Evolutionary conservation across 2,329 filamentous ascomycete genomes (phyloP), one percentile per base, ranked within the genome.

Genomic region (Calonectria naviculata): DNA sequence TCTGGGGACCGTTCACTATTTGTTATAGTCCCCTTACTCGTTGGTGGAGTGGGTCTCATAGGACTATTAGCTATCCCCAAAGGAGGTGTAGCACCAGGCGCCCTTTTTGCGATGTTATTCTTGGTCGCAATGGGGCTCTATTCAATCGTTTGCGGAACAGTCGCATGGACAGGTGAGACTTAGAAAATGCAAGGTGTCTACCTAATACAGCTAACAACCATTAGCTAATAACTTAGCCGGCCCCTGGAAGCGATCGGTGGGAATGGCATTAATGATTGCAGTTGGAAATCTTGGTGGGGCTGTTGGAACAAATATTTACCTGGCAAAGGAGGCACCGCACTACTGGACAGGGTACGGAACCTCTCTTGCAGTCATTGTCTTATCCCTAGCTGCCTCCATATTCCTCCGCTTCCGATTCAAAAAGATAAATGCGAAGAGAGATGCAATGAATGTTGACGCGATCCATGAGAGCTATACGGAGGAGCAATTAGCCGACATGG

Each of bases 231-330:
- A 64, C n/a, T 31, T 64, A 5, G 61, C 44, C 13, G 61, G 61
- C 5, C 31, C 61, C 13, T 36, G 42, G 28, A 64, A 64, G 7
- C 29, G 44, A 9, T 34, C 61, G 3, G 42, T 49, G 5, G 61
- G 61, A 10, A 64, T 64, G 29, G 61, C 44, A 52, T 36, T 38
- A n/a, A 64, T 52, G 42, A 64, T 64, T 28, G 61, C 42, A 7
- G 19, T 49, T 21, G 61, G 42, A 3, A 64, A 64, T 52, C 24
- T 52, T 17, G 61, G 61, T 38, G 44, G 61, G n/a, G 31, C 31
- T 38, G 21, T 38, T 34, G 44, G 44, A 2, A 64, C 28, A 13
- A 49, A 52, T 15, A 64, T 64, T 2, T 64, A 41, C 34, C 31
- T 52, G 13, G 21, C 5, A 29, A 52, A 17, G 17, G 31, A 64